Evolutionary conservation across 2,329 filamentous ascomycete genomes (phyloP), one percentile per base, ranked within the genome.

Genomic region (Alternaria arborescens): DNA sequence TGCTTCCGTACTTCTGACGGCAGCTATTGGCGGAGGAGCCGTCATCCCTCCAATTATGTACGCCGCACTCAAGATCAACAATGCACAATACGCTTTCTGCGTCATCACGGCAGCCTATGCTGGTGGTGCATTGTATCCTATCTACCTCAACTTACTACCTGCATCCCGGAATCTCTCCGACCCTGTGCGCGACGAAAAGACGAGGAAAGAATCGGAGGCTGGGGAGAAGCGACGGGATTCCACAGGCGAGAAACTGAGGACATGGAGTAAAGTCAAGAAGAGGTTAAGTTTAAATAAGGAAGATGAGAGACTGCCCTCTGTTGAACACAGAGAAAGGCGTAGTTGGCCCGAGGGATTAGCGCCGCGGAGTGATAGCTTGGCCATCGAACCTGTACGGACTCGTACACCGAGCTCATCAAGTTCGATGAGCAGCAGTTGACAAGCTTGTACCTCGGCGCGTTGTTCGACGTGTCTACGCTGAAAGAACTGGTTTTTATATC

Each of bases 21-120:
- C 83, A 10, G 83, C 84, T 5, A 84, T 87, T 42, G 80, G 80
- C 18, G 87, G 86, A 1, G 87, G 86, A 2, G 82, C 82, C 1
- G 78, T 83, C 32, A 84, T 88, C 58, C 84, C 86, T 0, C 86
- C 86, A 8, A 83, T 88, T 56, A 82, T 85, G 62, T 82, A 81
- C 52, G 81, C 81, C 1, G 81, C 83, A 8, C 71, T 74, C 5
- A 73, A 81, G 8, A 66, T 71, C 0, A 72, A 75, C 3, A 79
- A 80, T 22, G 70, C 80, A 1, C 77, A 79, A 18, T 86, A 83
- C 58, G 84, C 84, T 0, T 85, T 84, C 62, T 82, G 82, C 54
- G 83, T 89, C 14, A 79, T 85, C 5, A 76, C 86, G 12, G 85
- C 85, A 0, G 78, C 82, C 1, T 88, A 84, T 58, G 79, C 80